Evolutionary conservation across 768 basidiomycete species (phyloP).

Genomic region (Suillus plorans): DNA sequence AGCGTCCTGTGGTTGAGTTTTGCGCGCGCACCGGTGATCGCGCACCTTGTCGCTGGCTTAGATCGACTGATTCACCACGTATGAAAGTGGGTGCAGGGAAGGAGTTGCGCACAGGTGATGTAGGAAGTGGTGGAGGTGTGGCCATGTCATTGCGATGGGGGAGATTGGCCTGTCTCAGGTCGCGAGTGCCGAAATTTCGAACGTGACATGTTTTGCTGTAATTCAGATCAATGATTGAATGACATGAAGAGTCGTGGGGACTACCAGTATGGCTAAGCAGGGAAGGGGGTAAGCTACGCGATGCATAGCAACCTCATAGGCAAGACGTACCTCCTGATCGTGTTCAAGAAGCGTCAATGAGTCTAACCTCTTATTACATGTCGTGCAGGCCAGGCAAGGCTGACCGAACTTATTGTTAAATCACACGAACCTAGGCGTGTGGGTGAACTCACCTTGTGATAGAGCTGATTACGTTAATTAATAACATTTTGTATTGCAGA

Average conservation of each 20-base stretch:
- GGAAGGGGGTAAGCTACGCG: slow-evolving; percentile 5
- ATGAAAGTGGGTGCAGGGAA: slow-evolving; percentile 28
- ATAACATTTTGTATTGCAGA: background rate
- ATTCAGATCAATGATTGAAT: slow-evolving; percentile 3
- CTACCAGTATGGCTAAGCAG: slow-evolving; percentile 45
- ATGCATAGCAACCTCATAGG: slow-evolving; percentile 1
- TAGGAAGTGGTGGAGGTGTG: slow-evolving; percentile 32
- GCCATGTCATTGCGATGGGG: slow-evolving; percentile 44
- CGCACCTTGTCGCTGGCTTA: slow-evolving; percentile 24
- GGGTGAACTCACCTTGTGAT: slow-evolving; percentile 61
- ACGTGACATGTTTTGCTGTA: slow-evolving; percentile 79
- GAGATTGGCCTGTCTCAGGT: slow-evolving; percentile 71
- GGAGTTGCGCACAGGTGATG: slow-evolving; percentile 29
- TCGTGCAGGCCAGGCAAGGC: slow-evolving; percentile 79
- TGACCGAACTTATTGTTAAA: slow-evolving; percentile 25
- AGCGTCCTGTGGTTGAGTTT: slow-evolving; percentile 22
- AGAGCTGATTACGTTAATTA: slow-evolving; percentile 48
- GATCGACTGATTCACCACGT: slow-evolving; percentile 27
- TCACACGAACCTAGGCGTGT: slow-evolving; percentile 5
- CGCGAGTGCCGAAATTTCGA: slow-evolving; percentile 75
- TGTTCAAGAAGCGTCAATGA: slow-evolving; percentile 79
- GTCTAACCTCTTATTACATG: slow-evolving; percentile 77
- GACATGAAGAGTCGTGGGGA: slow-evolving; percentile 5
- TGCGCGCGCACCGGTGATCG: slow-evolving; percentile 28
- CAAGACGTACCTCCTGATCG: slow-evolving; percentile 67